Base-by-base conservation (phyloP, 2,329 filamentous ascomycete genomes). In the Calonectria leucothoes region DNA sequence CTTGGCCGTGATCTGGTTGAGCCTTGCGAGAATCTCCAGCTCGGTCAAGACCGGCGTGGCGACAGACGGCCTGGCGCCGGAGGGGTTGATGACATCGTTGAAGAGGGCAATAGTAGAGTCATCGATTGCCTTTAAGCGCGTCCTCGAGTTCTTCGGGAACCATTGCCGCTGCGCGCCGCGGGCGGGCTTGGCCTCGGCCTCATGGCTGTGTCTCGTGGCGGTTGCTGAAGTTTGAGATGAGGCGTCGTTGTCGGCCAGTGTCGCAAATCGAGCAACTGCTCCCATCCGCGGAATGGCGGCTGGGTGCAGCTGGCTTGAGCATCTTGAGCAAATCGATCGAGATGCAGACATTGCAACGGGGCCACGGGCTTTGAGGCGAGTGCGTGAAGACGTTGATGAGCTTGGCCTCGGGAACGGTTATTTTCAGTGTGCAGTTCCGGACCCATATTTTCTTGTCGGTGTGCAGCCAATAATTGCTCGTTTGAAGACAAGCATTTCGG, bases 241-340 rank as follows among this genome's bases (percentile, higher is more conserved):
- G 29, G 63, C 66, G 39, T 14, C 12, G 71, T 72, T 69, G 31
- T 79, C 71, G 31, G 76, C 73, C 59, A 76, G 45, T 31, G 81
- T 80, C 23, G 81, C 77, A 69, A 80, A 82, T 66, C 76, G 74
- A 29, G 78, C 78, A 39, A 66, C 69, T 10, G 71, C 69, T 59
- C 76, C 79, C 51, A 80, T 70, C 42, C 74, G 66, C 71, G 72
- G 76, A 20, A 69, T 69, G 14, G 77, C 68, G 25, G 70, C 69
- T 23, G 73, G 66, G 37, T 80, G 80, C 63, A 83, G 63, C 39
- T 80, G 81, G 25, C 80, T 78, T 55, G 81, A 80, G 75, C 84
- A 86, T 77, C 80, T 82, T 74, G 79, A 81, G 78, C 84, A 86
- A 71, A 81, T 76, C 42, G 80, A 78, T 69, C 83, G 79, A 69